Percentiles rank a stretch among this genome's conserved stretches.
phyloP scores from a whole-genome alignment of 495 filamentous ascomycete genomes.

The Penicillium odoratum region DNA sequence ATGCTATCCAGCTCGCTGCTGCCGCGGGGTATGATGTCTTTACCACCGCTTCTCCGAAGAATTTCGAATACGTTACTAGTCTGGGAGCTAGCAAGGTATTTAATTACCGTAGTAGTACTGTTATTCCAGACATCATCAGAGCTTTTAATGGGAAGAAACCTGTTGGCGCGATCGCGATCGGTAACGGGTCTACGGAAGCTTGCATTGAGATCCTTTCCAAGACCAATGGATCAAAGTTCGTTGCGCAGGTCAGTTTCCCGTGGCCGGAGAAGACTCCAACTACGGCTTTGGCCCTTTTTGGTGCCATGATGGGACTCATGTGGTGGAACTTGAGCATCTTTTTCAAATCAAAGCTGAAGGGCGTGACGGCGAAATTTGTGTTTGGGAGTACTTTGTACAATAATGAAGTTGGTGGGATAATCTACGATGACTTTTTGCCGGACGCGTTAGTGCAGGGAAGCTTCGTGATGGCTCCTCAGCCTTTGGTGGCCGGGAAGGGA shows the following conservation, averaged over 20 bases:
- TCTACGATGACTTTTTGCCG: constrained; percentile 37
- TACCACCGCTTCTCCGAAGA: constrained; percentile 52
- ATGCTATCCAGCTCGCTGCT: constrained; percentile 61
- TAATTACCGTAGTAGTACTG: constrained; percentile 51
- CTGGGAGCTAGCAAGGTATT: constrained; percentile 59
- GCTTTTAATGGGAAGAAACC: constrained; percentile 9
- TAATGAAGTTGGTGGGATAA: constrained; percentile 25
- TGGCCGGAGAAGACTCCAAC: background rate
- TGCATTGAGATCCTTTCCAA: constrained; percentile 20
- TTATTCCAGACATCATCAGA: constrained; percentile 28
- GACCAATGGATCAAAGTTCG: constrained; percentile 5
- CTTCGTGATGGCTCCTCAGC: constrained; percentile 29
- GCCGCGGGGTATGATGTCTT: constrained; percentile 61
- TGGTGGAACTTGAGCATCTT: constrained; percentile 1
- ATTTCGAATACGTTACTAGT: constrained; percentile 50
- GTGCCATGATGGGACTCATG: background rate
- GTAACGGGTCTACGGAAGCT: background rate
- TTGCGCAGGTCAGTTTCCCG: constrained; percentile 12
- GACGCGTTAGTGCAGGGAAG: constrained; percentile 25
- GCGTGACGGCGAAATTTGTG: constrained; percentile 18
- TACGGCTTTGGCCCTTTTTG: background rate
- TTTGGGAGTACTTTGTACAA: constrained; percentile 19
- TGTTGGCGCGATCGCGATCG: constrained; percentile 12
- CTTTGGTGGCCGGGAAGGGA: constrained; percentile 34
- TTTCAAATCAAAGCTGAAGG: constrained; percentile 4